Conservation (phyloP, 2,329 filamentous ascomycete genomes). For the Paramyrothecium sp. region DNA sequence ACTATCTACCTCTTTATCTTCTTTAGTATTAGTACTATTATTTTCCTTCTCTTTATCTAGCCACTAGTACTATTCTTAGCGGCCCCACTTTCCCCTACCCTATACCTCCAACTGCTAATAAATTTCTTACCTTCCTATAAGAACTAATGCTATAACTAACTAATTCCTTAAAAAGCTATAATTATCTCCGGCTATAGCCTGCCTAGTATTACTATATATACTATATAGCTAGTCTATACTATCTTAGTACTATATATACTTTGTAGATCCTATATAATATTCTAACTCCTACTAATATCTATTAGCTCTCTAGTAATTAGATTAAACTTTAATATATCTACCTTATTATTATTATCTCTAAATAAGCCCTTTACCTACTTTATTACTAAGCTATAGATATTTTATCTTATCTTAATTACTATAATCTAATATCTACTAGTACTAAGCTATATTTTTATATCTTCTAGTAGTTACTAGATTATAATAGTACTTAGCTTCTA, state of each 20-base stretch:
- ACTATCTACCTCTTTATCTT: not conserved
- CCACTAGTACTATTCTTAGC: not conserved
- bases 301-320: not conserved
- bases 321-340: no score
- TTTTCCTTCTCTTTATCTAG: no score
- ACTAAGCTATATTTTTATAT: not conserved
- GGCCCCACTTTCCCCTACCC: no score
- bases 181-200: constrained; percentile 6
- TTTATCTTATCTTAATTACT: no score
- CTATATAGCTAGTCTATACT: not conserved
- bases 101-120: not conserved
- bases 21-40: not conserved
- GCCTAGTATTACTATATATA: not conserved
- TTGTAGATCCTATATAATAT: not conserved
- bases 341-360: not conserved
- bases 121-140: not conserved
- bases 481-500: not conserved
- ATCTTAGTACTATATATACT: not conserved
- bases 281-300: not conserved
- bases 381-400: not conserved
- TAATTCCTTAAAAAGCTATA: no score
- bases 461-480: not conserved
- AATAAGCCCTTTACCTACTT: not conserved
- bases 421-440: not conserved
- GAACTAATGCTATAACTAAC: no score